Conservation (phyloP, 306 rosid species). For the Alnus glutinosa region DNA sequence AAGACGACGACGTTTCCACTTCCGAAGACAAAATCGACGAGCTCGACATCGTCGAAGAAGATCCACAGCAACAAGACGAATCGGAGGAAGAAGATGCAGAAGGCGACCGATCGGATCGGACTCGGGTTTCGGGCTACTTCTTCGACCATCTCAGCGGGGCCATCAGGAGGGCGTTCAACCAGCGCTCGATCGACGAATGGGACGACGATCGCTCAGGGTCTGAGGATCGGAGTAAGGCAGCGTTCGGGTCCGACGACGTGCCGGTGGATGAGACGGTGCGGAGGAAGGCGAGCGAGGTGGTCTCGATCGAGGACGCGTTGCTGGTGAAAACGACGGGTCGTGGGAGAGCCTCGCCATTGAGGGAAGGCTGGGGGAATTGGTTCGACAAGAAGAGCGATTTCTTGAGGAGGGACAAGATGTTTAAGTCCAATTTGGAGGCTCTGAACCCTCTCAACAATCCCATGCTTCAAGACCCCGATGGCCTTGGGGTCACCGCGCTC, state of each 20-base stretch:
- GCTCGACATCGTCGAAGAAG: slow-evolving; percentile 60
- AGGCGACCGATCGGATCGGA: slow-evolving; percentile 24
- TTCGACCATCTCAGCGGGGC: slow-evolving; percentile 70
- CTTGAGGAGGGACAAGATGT: slow-evolving; percentile 72
- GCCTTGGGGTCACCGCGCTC: slow-evolving; percentile 41
- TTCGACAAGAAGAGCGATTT: slow-evolving; percentile 74
- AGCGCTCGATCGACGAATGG: slow-evolving; percentile 3
- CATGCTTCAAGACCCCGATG: slow-evolving; percentile 81
- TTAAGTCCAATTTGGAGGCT: slow-evolving; percentile 62
- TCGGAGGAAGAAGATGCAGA: slow-evolving; percentile 58
- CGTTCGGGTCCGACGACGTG: slow-evolving; percentile 78
- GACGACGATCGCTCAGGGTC: slow-evolving; percentile 45
- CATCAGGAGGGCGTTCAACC: slow-evolving; percentile 53
- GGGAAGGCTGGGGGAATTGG: slow-evolving; percentile 93
- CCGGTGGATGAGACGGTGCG: slow-evolving; percentile 60
- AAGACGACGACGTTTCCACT: slow-evolving; percentile 34
- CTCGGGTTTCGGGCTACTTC: slow-evolving; percentile 49
- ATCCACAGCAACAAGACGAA: slow-evolving; percentile 33
- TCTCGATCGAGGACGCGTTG: slow-evolving; percentile 63
- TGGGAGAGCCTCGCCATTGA: slow-evolving; percentile 53
- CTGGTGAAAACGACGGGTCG: slow-evolving; percentile 48
- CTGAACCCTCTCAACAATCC: slow-evolving; percentile 69
- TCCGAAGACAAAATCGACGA: slow-evolving; percentile 78
- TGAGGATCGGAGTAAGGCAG: slow-evolving; percentile 53
- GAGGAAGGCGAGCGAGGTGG: slow-evolving; percentile 35